Percentiles rank a stretch among this genome's conserved stretches.
phyloP scores from a whole-genome alignment of 495 filamentous ascomycete genomes.

The Penicillium paradoxum region DNA sequence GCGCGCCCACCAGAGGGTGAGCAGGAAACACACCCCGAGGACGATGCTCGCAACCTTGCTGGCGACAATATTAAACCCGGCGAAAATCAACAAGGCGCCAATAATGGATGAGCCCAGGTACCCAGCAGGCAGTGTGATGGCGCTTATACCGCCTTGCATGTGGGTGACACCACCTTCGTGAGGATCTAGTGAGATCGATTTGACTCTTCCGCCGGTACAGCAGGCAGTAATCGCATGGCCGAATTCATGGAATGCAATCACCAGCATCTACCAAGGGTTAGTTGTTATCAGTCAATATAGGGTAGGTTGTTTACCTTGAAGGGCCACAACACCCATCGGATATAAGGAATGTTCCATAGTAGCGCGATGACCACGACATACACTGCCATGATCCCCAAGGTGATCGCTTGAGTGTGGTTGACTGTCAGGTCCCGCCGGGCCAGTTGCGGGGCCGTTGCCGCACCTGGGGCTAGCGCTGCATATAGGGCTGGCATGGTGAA shows the following conservation, averaged over 20 bases:
- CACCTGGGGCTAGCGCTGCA: constrained; percentile 18
- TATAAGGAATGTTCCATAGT: constrained; percentile 74
- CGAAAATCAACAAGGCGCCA: constrained; percentile 72
- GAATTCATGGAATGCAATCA: constrained; percentile 83
- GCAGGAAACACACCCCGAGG: constrained; percentile 65
- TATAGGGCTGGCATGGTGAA: constrained; percentile 32
- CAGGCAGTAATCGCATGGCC: constrained; percentile 68
- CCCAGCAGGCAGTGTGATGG: constrained; percentile 69
- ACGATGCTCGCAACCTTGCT: constrained; percentile 71
- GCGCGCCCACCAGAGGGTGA: constrained; percentile 76
- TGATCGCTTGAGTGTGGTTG: constrained; percentile 66
- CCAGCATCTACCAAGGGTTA: constrained; percentile 58
- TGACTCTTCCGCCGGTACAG: constrained; percentile 66
- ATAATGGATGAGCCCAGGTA: constrained; percentile 73
- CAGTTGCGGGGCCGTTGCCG: constrained; percentile 27
- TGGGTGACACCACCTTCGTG: constrained; percentile 70
- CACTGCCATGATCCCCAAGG: constrained; percentile 61
- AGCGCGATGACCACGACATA: constrained; percentile 72
- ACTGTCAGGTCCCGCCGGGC: constrained; percentile 55
- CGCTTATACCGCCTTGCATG: constrained; percentile 71
- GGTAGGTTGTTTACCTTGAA: constrained; percentile 58
- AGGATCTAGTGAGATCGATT: constrained; percentile 67
- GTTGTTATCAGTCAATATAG: neutral
- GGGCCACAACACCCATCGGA: constrained; percentile 70
- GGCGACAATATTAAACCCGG: constrained; percentile 74